phyloP scores from a whole-genome alignment of 2,329 filamentous ascomycete genomes.

The Raffaelea albimanens region DNA sequence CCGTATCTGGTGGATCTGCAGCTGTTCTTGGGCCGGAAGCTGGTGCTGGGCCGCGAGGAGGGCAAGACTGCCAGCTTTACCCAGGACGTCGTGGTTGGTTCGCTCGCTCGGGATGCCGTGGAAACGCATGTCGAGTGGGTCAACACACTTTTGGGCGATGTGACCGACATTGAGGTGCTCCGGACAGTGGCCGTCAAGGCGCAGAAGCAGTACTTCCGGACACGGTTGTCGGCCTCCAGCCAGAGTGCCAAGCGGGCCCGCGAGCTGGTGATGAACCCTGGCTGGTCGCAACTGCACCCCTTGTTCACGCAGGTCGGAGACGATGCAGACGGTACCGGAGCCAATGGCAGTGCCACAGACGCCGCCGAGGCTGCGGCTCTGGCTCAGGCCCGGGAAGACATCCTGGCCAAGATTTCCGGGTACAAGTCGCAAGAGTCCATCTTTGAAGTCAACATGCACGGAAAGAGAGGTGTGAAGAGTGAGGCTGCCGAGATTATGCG shows the following conservation, averaged over 20 bases:
- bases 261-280: constrained; percentile 59
- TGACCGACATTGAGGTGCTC: constrained; percentile 62
- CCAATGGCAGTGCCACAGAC: constrained; percentile 27
- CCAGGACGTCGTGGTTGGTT: constrained; percentile 75
- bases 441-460: constrained; percentile 75
- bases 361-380: constrained; percentile 31
- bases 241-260: constrained; percentile 87
- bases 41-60: constrained; percentile 64
- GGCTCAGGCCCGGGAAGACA: constrained; percentile 62
- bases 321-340: constrained; percentile 1
- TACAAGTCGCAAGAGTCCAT: constrained; percentile 90
- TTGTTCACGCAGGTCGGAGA: constrained; percentile 57
- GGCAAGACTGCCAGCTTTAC: constrained; percentile 46
- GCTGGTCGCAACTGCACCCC: constrained; percentile 67
- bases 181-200: constrained; percentile 73
- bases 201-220: constrained; percentile 85
- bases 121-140: constrained; percentile 75
- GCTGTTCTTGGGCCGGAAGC: constrained; percentile 78
- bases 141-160: constrained; percentile 66
- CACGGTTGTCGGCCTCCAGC: constrained; percentile 77
- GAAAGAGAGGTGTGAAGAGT: constrained; percentile 50
- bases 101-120: constrained; percentile 61
- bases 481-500: constrained; percentile 71
- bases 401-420: constrained; percentile 80
- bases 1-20: constrained; percentile 92